Evolutionary conservation across 495 filamentous ascomycete genomes (phyloP), one percentile per base, ranked within the genome.

Genomic region (Annulohypoxylon stygium): DNA sequence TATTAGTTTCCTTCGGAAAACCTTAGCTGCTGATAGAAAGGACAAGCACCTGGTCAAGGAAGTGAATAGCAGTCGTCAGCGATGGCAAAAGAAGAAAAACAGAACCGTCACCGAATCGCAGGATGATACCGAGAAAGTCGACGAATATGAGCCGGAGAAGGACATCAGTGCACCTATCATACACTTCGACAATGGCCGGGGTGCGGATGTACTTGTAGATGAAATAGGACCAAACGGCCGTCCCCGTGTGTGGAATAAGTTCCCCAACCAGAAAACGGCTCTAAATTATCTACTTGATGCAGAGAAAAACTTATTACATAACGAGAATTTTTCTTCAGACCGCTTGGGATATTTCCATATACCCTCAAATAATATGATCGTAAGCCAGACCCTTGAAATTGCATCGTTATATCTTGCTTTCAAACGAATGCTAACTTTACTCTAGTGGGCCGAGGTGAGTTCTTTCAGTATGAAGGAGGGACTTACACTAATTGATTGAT

Each of bases 281-380:
- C 48, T 78, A 0, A 10, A 9, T 5, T 7, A 26, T 12, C 60
- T 67, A 11, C 26, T 65, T 1, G 23, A 48, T 7, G 23, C 39
- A 10, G 2, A 67, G 34, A 10, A 62, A 0, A 65, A 55, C 25
- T 26, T 70, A 0, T 30, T 70, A 1, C 11, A 41, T 2, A 18
- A 37, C 4, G 1, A 45, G 7, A 1, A 63, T 18, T 7, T 4
- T 1, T 43, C 43, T 4, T 0, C 14, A 8, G 45, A 39, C 4
- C 26, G 37, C 0, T 3, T 75, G 0, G 63, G 45, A 25, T 78
- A 78, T 34, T 75, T 75, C 37, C 75, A 78, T 36, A 71, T 78
- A 0, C 75, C 75, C 1, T 75, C 72, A 0, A 78, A 78, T 4
- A 78, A 78, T 18, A 78, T 78, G 73, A 48, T 33, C 14, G 75